Evolutionary conservation across 164 flowering plant species (phyloP).

Genomic region (Kalanchoe fedtschenkoi): DNA sequence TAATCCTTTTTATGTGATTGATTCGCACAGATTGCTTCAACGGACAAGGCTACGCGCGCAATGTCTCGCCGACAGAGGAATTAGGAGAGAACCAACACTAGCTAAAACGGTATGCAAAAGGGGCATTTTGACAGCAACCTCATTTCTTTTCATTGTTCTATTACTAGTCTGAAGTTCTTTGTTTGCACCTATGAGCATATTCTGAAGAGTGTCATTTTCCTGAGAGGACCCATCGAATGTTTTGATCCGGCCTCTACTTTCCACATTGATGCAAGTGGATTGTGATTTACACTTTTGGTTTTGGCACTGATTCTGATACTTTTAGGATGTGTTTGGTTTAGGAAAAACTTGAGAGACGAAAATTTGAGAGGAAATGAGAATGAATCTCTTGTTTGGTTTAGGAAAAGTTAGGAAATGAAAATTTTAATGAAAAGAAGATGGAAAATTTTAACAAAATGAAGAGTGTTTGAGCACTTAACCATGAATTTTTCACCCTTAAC

Average conservation of each 20-base stretch:
- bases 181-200: slow-evolving; percentile 16
- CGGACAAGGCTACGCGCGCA: not conserved
- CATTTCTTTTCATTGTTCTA: slow-evolving; percentile 21
- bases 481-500: no score
- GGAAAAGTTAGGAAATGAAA: no score
- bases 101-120: not conserved
- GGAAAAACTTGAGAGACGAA: no score
- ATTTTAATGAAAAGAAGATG: no score
- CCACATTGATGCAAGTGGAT: slow-evolving; percentile 21
- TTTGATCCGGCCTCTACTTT: slow-evolving; percentile 11
- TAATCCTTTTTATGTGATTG: not conserved
- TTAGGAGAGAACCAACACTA: not conserved
- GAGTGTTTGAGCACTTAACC: no score
- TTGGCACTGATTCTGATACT: slow-evolving; percentile 11
- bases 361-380: no score
- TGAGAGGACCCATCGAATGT: no score
- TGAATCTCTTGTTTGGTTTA: no score
- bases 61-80: not conserved
- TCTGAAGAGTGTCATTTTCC: slow-evolving; percentile 12
- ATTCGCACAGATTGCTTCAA: not conserved
- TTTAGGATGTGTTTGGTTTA: no score
- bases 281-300: slow-evolving; percentile 15
- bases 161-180: slow-evolving; percentile 18
- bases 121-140: not conserved
- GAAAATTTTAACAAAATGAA: no score